Evolutionary conservation across 805 yeast genomes (phyloP), one percentile per base, ranked within the genome.

Genomic region (Wickerhamiella domercqiae): DNA sequence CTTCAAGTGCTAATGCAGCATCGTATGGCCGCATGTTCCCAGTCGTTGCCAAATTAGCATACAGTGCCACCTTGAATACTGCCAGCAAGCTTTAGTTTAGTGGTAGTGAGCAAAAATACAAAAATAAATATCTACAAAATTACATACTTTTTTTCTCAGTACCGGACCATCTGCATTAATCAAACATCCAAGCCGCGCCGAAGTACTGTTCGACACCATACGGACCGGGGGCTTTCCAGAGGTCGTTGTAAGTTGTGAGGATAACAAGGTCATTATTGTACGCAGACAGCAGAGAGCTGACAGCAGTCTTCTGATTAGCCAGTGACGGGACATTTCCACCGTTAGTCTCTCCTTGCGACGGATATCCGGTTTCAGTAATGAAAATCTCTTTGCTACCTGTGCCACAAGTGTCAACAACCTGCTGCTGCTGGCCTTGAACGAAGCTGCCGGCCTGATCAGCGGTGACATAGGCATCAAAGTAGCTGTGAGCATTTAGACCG

Each of bases 321-420:
- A 59, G 53, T 26, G 72, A 59, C 42, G 95, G 95, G 29, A 74
- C 69, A 47, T 83, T 79, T 36, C 60, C 59, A 39, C 95, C 95
- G 52, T 81, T 73, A 40, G 66, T 62, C 42, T 53, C 55, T 51
- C 95, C 95, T 29, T 64, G 61, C 47, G 76, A 71, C 49, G 95
- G 95, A 55, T 81, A 84, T 32, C 95, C 95, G 4, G 94, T 83
- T 59, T 84, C 95, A 16, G 93, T 75, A 39, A 84, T 73, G 16
- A 63, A 47, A 26, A 80, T 74, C 14, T 39, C 37, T 55, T 67
- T 62, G 11, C 11, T 9, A 40, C 62, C 59, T 21, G 69, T 30
- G 33, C n/a, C 61, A 62, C 95, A 84, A 33, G 65, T 59, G 13
- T 56, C 58, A 47, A 67, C 58, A 19, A 75, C 75, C 40, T 75